phyloP scores from a whole-genome alignment of 225 moss, liverwort and hornwort genomes.

The Climacium dendroides region DNA sequence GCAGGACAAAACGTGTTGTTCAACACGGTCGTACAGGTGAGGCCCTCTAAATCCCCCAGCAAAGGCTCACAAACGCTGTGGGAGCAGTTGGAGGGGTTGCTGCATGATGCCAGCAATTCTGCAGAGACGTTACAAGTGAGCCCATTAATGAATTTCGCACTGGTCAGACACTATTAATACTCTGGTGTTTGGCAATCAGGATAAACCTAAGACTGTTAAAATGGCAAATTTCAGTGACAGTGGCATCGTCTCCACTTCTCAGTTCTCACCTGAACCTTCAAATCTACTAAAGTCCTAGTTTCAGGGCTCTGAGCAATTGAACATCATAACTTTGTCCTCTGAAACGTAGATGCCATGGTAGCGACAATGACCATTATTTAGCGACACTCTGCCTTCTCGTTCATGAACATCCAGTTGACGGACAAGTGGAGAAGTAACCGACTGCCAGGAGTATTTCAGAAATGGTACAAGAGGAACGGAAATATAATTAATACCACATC shows the following conservation, averaged over 20 bases:
- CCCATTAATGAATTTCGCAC: too few relatives aligned
- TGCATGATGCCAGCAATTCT: background rate
- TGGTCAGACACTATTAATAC: background rate
- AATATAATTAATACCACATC: background rate
- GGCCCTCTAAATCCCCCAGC: background rate
- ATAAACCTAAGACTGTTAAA: background rate
- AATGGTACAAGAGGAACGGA: background rate
- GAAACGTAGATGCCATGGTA: background rate
- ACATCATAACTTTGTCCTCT: background rate
- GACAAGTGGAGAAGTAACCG: background rate
- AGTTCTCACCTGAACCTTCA: background rate
- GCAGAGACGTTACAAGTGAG: background rate
- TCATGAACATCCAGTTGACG: background rate
- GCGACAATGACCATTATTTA: background rate
- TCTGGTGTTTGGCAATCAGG: background rate
- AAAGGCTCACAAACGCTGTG: background rate
- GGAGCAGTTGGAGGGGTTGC: background rate
- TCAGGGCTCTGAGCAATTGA: background rate
- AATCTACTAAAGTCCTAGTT: background rate
- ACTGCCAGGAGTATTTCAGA: background rate
- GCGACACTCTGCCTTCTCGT: background rate
- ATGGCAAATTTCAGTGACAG: background rate
- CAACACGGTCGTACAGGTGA: background rate
- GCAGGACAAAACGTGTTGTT: background rate
- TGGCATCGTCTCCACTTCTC: background rate